phyloP scores from a whole-genome alignment of 352 stramenopile genomes.

The Achlya hypogyna region DNA sequence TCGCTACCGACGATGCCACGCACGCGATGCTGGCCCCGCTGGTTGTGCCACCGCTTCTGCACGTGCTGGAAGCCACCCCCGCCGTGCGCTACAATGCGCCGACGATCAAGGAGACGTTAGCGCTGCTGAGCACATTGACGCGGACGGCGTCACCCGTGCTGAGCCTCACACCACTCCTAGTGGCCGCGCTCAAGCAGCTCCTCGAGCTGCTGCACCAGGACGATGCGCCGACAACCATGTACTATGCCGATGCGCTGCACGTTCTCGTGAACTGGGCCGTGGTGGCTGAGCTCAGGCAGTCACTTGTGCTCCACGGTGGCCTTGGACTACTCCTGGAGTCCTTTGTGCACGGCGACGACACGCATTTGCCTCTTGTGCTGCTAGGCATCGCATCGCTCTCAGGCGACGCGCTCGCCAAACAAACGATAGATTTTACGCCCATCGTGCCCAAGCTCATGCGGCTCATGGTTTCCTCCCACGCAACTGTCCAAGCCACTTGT shows the following conservation, averaged over 20 bases:
- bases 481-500: constrained; percentile 52
- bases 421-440: constrained; percentile 28
- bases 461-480: constrained; percentile 41
- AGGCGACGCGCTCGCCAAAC: constrained; percentile 26
- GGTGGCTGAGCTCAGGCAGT: constrained; percentile 27
- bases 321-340: constrained; percentile 26
- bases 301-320: constrained; percentile 37
- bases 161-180: constrained; percentile 30
- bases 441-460: constrained; percentile 34
- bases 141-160: constrained; percentile 24
- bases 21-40: not conserved
- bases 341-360: constrained; percentile 29
- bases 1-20: not conserved
- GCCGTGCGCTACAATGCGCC: not conserved
- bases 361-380: constrained; percentile 48
- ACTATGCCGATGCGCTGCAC: constrained; percentile 49
- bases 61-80: not conserved
- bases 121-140: constrained; percentile 44
- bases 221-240: constrained; percentile 21
- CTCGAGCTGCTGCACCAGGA: constrained; percentile 30
- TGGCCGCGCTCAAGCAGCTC: constrained; percentile 36
- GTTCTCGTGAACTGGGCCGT: constrained; percentile 65
- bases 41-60: not conserved
- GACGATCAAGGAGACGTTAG: constrained; percentile 38
- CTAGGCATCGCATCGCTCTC: constrained; percentile 59